A percentile compares a stretch with the other conserved stretches of the same genome.
phyloP scores from a whole-genome alignment of 805 yeast species.

The Ogataea thermomethanolica region DNA sequence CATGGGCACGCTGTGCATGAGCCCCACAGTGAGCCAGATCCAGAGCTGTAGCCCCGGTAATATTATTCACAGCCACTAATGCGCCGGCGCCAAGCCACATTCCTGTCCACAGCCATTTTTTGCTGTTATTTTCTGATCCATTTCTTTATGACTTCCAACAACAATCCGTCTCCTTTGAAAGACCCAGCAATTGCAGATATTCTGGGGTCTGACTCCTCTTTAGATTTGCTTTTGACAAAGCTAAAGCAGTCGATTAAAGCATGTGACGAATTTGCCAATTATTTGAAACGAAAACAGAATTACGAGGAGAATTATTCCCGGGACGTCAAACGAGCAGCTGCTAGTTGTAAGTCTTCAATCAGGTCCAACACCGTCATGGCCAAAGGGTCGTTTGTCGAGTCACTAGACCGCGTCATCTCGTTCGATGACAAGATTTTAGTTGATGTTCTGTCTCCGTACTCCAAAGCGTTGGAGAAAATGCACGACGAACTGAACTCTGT shows the following conservation, averaged over 20 bases:
- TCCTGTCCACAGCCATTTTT: slow-evolving; percentile 7
- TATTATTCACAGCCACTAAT: slow-evolving; percentile 1
- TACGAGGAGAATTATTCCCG: slow-evolving; percentile 75
- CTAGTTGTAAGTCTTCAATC: slow-evolving; percentile 36
- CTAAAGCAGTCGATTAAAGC: slow-evolving; percentile 77
- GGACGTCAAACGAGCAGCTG: slow-evolving; percentile 69
- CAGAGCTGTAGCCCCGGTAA: neutral
- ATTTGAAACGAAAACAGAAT: slow-evolving; percentile 70
- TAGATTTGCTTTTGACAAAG: slow-evolving; percentile 66
- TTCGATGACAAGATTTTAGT: slow-evolving; percentile 70
- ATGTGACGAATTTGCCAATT: slow-evolving; percentile 81
- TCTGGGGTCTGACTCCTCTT: slow-evolving; percentile 68
- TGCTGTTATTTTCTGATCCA: slow-evolving; percentile 11
- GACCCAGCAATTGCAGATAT: slow-evolving; percentile 50
- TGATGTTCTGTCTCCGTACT: slow-evolving; percentile 70
- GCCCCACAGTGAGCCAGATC: neutral
- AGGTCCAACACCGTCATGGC: slow-evolving; percentile 38
- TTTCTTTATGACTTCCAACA: slow-evolving; percentile 1
- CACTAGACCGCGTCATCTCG: slow-evolving; percentile 65
- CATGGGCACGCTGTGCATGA: neutral
- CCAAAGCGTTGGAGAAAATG: slow-evolving; percentile 78
- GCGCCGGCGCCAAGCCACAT: neutral
- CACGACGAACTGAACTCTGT: slow-evolving; percentile 77
- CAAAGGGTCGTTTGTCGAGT: slow-evolving; percentile 52
- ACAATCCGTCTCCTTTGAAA: slow-evolving; percentile 38